Percentiles rank a stretch among this genome's conserved stretches.
Conservation (phyloP, 768 basidiomycete genomes). For the Epithele typhae region DNA sequence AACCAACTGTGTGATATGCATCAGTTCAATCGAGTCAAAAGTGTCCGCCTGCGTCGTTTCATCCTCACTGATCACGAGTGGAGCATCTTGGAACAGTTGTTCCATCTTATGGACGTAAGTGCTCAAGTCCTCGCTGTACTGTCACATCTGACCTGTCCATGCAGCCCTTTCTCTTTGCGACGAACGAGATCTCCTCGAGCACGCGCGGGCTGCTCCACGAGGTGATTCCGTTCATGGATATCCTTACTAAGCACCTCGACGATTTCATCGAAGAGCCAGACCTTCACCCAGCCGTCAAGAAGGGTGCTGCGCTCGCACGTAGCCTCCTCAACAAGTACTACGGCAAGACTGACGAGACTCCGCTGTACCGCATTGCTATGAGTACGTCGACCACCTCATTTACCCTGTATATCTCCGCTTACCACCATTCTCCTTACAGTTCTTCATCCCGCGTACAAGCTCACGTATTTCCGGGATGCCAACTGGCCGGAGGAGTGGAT, state of each 20-base stretch:
- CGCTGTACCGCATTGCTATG: conserved; percentile 25
- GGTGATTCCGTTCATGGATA: conserved; percentile 28
- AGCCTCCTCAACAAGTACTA: conserved; percentile 29
- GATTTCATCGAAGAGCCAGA: conserved; percentile 10
- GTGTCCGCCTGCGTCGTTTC: conserved; percentile 14
- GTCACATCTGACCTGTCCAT: background rate
- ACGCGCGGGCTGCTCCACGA: conserved; percentile 22
- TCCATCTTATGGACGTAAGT: conserved; percentile 21
- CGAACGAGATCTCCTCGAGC: conserved; percentile 20
- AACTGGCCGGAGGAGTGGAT: too few relatives aligned
- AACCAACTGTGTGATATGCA: conserved; percentile 12
- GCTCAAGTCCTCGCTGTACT: background rate
- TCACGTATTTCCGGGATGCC: too few relatives aligned
- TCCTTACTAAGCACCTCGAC: conserved; percentile 20
- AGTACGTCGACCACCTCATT: conserved; percentile 12
- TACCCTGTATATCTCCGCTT: too few relatives aligned
- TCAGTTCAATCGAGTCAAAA: conserved; percentile 18
- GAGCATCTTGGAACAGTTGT: conserved; percentile 19
- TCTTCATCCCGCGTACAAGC: background rate
- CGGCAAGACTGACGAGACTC: conserved; percentile 19
- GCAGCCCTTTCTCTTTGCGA: conserved; percentile 23
- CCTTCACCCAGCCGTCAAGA: conserved; percentile 13
- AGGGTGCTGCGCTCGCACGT: conserved; percentile 18
- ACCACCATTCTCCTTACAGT: too few relatives aligned
- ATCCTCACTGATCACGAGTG: conserved; percentile 19